Base-by-base conservation (phyloP, 2,329 filamentous ascomycete genomes). In the Stagonosporopsis vannaccii region DNA sequence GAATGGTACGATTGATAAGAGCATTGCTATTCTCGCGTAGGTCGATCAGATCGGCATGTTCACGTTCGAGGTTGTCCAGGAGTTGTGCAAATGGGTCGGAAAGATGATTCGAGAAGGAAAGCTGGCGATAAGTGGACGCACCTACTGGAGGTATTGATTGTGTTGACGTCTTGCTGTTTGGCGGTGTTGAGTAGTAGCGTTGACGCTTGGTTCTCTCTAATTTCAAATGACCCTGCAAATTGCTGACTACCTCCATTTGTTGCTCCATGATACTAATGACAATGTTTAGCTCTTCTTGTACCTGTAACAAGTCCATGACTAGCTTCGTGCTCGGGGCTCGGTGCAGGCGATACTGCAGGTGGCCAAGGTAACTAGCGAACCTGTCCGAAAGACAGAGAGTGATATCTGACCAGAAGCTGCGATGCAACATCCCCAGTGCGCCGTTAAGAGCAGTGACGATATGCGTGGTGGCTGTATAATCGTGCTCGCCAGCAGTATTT, bases 251-350 rank as follows among this genome's bases (percentile, higher is more conserved):
- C 11, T 78, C 72, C 19, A 78, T 70, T 46, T 79, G 77, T 53
- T 78, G 72, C 43, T 78, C 70, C 56, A 73, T 78, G 35, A 79
- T 75, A 15, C 78, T 73, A n/a, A 78, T 77, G 23, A 80, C 75
- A 28, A 79, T 78, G 52, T 78, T 78, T 2, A 79, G 65, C 52
- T 80, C 77, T 64, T 79, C 77, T 55, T 79, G 77, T 11, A 76
- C 76, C 33, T 79, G 75, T 1, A 80, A 70, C 3, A 80, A 70
- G 55, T 79, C 77, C 75, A 79, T 78, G 8, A 79, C 76, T 2
- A 79, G 66, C 44, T 77, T 79, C 6, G 77, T 79, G 33, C 73
- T 78, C 2, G 78, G 77, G 20, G 72, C 68, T 23, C 77, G 68
- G 51, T 78, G 76, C 1, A 80, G 66, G 7, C 78, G 70, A 53